A percentile compares a stretch with the other conserved stretches of the same genome.
Evolutionary conservation across 495 filamentous ascomycete genomes (phyloP).

Genomic region (Choiromyces venosus): DNA sequence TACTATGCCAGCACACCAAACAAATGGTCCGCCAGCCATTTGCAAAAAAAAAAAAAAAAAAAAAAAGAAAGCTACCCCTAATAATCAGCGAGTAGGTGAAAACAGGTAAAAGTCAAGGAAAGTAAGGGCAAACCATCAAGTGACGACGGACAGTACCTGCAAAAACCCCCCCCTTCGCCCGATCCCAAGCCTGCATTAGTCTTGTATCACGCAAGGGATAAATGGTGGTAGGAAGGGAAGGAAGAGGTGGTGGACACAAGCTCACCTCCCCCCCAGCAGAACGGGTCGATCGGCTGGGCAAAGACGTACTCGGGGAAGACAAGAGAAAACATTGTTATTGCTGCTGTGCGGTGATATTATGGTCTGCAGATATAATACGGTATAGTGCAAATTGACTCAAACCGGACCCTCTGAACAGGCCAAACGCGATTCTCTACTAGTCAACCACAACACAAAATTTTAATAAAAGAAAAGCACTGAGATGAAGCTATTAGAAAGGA

Average conservation of each 20-base stretch:
- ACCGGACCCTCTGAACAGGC: too few species aligned
- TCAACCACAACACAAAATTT: too few species aligned
- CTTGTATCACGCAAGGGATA: not conserved
- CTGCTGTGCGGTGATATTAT: not conserved
- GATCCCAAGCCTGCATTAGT: slow-evolving; percentile 1
- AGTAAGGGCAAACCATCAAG: not conserved
- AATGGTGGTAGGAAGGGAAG: not conserved
- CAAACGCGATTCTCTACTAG: too few species aligned
- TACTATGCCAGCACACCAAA: too few species aligned
- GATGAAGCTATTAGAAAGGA: too few species aligned
- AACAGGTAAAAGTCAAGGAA: too few species aligned
- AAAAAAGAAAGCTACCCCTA: too few species aligned
- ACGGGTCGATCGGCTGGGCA: not conserved
- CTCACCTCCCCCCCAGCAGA: not conserved
- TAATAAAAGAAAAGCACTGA: too few species aligned
- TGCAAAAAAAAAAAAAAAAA: too few species aligned
- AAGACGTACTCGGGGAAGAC: not conserved
- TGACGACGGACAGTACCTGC: not conserved
- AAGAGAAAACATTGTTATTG: not conserved
- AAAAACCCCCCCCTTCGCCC: not conserved
- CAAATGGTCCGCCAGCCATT: too few species aligned
- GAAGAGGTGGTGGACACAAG: not conserved
- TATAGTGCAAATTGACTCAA: too few species aligned
- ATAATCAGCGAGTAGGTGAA: too few species aligned
- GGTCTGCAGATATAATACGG: not conserved